Conservation (phyloP, 2,329 filamentous ascomycete genomes). For the Microdochium nivale region DNA sequence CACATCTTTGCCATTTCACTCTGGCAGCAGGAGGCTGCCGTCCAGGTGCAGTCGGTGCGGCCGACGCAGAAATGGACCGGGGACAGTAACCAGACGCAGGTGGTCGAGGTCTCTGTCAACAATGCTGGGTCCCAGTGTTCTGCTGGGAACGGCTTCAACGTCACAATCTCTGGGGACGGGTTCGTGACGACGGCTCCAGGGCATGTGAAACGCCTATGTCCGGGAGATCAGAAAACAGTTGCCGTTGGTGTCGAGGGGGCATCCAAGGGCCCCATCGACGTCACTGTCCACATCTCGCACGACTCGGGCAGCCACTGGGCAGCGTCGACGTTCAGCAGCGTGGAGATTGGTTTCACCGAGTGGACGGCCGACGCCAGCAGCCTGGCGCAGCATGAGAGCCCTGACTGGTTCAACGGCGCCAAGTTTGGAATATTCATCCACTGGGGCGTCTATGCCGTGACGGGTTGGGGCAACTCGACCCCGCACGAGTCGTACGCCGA, state of each 20-base stretch:
- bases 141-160: constrained; percentile 16
- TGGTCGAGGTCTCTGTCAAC: constrained; percentile 30
- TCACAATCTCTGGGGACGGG: constrained; percentile 21
- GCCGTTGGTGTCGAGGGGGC: constrained; percentile 25
- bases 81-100: constrained; percentile 19
- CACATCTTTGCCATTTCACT: constrained; percentile 34
- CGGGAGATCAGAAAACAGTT: constrained; percentile 32
- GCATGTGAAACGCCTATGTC: constrained; percentile 28
- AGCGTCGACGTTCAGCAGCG: constrained; percentile 9
- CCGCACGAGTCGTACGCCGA: constrained; percentile 32
- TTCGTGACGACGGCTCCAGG: constrained; percentile 34
- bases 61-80: constrained; percentile 33
- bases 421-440: constrained; percentile 56
- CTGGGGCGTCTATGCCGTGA: constrained; percentile 47
- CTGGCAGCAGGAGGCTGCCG: constrained; percentile 10
- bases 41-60: constrained; percentile 28
- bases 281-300: constrained; percentile 11
- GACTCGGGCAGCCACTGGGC: constrained; percentile 1
- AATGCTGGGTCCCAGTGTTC: constrained; percentile 27
- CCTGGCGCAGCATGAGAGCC: constrained; percentile 30
- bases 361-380: constrained; percentile 25
- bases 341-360: constrained; percentile 24
- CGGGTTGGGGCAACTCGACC: constrained; percentile 42
- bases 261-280: constrained; percentile 11
- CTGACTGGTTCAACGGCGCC: constrained; percentile 43